These are phyloP conservation scores for Pythium aquatile DNA, from an alignment of 352 stramenopile genomes.

Conservation along the genomic window DNA sequence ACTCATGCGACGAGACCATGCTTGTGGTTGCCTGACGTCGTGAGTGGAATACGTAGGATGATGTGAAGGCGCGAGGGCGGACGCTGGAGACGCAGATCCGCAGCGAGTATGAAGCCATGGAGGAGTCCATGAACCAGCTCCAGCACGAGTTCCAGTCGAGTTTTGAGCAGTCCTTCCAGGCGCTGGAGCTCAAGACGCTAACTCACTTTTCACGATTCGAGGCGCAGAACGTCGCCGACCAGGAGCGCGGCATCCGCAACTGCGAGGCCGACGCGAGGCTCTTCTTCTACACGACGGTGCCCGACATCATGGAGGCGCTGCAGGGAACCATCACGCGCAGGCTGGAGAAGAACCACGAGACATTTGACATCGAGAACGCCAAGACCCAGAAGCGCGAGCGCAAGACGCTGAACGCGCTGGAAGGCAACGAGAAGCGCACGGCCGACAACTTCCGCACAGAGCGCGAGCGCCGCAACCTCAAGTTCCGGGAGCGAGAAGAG, in stretches of 20 bases:
- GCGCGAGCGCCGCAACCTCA: conserved; percentile 46
- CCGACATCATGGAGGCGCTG: conserved; percentile 85
- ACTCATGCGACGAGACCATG: not conserved
- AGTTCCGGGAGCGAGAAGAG: conserved; percentile 65
- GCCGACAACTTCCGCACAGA: conserved; percentile 69
- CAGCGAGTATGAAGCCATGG: conserved; percentile 58
- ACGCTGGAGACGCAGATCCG: conserved; percentile 49
- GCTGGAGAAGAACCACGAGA: conserved; percentile 89
- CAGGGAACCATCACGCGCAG: conserved; percentile 86
- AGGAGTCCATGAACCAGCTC: conserved; percentile 54
- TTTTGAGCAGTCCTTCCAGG: conserved; percentile 54
- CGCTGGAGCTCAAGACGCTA: conserved; percentile 55
- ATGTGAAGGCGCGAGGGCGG: conserved; percentile 60
- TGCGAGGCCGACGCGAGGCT: conserved; percentile 50
- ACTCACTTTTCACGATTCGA: conserved; percentile 63
- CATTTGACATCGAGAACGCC: conserved; percentile 92
- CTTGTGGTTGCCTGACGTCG: not conserved
- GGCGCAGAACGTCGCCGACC: conserved; percentile 36
- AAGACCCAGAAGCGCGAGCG: conserved; percentile 90
- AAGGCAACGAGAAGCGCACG: conserved; percentile 61
- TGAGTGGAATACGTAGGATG: conserved; percentile 35
- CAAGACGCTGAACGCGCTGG: conserved; percentile 77
- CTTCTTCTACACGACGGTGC: conserved; percentile 87
- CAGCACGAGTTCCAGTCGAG: conserved; percentile 39
- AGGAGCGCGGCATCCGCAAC: conserved; percentile 57